Evolutionary conservation across 805 yeast genomes (phyloP).

Genomic region (Brettanomyces sp.): DNA sequence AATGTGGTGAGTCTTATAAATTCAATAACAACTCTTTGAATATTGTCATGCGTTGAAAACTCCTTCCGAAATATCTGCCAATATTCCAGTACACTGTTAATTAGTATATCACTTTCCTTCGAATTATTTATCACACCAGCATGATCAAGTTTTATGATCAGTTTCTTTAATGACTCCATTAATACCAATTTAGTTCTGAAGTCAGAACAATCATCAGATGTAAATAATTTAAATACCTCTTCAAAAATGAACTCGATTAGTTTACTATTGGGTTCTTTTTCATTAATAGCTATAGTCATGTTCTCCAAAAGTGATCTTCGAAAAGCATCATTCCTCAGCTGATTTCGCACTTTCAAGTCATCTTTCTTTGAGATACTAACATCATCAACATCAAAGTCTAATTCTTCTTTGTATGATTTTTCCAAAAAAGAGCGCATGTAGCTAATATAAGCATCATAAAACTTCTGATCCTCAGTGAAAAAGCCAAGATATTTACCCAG

Average conservation of each 20-base stretch:
- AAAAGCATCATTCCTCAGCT: conserved; percentile 3
- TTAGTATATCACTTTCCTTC: background rate
- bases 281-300: conserved; percentile 2
- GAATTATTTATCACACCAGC: background rate
- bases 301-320: conserved; percentile 5
- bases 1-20: conserved; percentile 22
- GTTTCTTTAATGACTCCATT: conserved; percentile 14
- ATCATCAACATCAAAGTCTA: conserved; percentile 13
- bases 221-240: background rate
- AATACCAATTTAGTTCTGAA: conserved; percentile 19
- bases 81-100: background rate
- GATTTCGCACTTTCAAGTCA: conserved; percentile 1
- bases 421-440: conserved; percentile 14
- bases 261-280: conserved; percentile 2
- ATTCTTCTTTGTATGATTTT: background rate
- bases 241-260: conserved; percentile 2
- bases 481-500: conserved; percentile 38
- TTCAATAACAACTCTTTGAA: conserved; percentile 52
- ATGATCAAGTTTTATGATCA: conserved; percentile 7
- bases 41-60: conserved; percentile 14
- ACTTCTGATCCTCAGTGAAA: conserved; percentile 19
- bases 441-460: conserved; percentile 30
- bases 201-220: background rate
- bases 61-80: conserved; percentile 9
- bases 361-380: background rate